These are phyloP conservation scores for Quercus phellos DNA, from an alignment of 331 rosid species.

Conservation along the genomic window DNA sequence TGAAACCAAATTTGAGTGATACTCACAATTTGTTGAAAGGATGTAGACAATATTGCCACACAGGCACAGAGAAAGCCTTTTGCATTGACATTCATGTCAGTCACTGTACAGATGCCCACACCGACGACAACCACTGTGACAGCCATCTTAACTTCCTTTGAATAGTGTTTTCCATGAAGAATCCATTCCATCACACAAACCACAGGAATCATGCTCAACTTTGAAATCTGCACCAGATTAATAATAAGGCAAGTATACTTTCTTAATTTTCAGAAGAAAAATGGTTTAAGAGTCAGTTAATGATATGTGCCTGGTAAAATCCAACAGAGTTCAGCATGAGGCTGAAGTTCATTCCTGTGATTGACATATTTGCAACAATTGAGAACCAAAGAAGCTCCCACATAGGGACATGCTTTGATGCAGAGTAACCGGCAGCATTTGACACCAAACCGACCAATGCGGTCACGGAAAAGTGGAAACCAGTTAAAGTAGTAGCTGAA, in stretches of 20 bases:
- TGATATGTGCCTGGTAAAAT: conserved; percentile 39
- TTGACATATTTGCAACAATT: conserved; percentile 43
- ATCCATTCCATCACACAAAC: conserved; percentile 58
- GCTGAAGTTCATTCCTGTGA: conserved; percentile 55
- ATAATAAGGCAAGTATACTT: not conserved
- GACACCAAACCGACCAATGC: conserved; percentile 51
- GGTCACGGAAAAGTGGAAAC: conserved; percentile 48
- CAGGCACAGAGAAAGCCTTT: conserved; percentile 50
- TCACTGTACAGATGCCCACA: conserved; percentile 51
- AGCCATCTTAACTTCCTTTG: conserved; percentile 50
- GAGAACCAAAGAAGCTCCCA: conserved; percentile 61
- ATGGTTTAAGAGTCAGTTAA: not conserved
- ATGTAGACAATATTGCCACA: conserved; percentile 39
- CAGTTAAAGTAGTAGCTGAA: conserved; percentile 56
- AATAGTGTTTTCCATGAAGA: conserved; percentile 42
- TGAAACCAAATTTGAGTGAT: not conserved
- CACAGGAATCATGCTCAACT: conserved; percentile 55
- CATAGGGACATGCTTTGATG: conserved; percentile 45
- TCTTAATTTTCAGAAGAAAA: not conserved
- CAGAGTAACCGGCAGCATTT: conserved; percentile 43
- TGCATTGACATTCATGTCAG: conserved; percentile 46
- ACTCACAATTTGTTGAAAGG: conserved; percentile 51
- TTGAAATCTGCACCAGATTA: conserved; percentile 36
- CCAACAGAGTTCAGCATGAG: conserved; percentile 65
- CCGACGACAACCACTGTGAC: conserved; percentile 44